A percentile compares a stretch with the other conserved stretches of the same genome.
Conservation (phyloP, 176 grass and related monocot species). For the Carex scoparia region DNA sequence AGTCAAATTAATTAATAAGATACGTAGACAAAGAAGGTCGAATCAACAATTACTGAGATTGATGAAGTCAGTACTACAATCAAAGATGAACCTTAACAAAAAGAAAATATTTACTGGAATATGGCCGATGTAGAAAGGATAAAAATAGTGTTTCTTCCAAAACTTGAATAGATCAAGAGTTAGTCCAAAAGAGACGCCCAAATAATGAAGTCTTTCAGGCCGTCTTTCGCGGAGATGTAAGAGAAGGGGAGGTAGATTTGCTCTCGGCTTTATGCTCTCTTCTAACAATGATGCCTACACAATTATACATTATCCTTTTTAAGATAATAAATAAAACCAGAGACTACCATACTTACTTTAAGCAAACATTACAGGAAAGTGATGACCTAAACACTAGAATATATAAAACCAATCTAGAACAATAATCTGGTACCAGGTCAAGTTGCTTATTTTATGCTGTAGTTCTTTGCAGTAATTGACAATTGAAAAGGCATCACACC, state of each 20-base stretch:
- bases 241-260: slow-evolving; percentile 82
- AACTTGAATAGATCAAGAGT: slow-evolving; percentile 86
- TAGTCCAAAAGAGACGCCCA: slow-evolving; percentile 91
- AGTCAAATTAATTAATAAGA: not conserved
- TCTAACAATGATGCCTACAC: slow-evolving; percentile 84
- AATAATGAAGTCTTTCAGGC: slow-evolving; percentile 83
- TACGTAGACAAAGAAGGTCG: not conserved
- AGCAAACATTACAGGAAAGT: not conserved
- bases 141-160: slow-evolving; percentile 83
- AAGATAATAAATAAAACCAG: slow-evolving; percentile 5
- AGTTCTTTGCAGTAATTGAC: not conserved
- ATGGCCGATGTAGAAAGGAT: slow-evolving; percentile 89
- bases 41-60: not conserved
- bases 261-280: slow-evolving; percentile 72
- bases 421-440: not conserved
- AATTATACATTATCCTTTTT: slow-evolving; percentile 2
- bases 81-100: slow-evolving; percentile 18
- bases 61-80: not conserved
- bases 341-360: not conserved
- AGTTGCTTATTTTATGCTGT: not conserved
- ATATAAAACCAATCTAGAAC: not conserved
- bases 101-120: slow-evolving; percentile 54
- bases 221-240: slow-evolving; percentile 50
- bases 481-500: not conserved
- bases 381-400: not conserved